Evolutionary conservation across 106 monocot species (phyloP), one percentile per base, ranked within the genome.

Genomic region (Gastrodia elata): DNA sequence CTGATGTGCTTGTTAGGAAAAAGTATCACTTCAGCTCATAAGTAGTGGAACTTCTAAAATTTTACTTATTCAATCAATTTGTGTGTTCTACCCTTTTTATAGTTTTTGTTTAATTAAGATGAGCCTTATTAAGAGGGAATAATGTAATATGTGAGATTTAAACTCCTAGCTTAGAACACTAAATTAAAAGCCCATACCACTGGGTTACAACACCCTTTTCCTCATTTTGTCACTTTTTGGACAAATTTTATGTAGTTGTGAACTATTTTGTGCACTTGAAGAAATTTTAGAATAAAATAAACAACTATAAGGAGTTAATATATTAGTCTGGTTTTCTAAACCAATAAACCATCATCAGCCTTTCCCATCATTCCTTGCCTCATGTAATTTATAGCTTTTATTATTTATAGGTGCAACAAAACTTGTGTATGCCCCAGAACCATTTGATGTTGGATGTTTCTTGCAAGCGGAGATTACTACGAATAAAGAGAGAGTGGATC

Each of bases 351-450:
- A 11, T 28, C 30, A 30, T 61, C 10, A 61, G 38, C 69, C 39
- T 69, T 39, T 41, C 41, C 2, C 26, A 35, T 69, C 14, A 35
- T 22, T 39, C 35, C 41, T 1, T 11, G 10, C 40, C 41, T 24
- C 13, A 40, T 69, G 5, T 69, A 4, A 11, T 22, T 40, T 40
- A 0, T 25, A 41, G 41, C 8, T 52, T 5, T 26, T 32, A 33
- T 49, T 8, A 72, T 46, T n/a, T 68, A 5, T 55, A 76, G 76
- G 76, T 36, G 76, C 76, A 55, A 76, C 76, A 68, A 76, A 68
- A 38, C 26, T 69, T 27, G 18, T 69, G 15, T 76, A 76, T 39
- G 76, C 76, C 69, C 76, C 76, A 76, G 76, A 76, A 35, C 76
- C 76, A 33, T 69, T 52, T 38, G 76, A 76, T 76, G 76, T 76